Percentiles rank a stretch among this genome's conserved stretches.
phyloP scores from a whole-genome alignment of 495 filamentous ascomycete species.

The Xylaria grammica region DNA sequence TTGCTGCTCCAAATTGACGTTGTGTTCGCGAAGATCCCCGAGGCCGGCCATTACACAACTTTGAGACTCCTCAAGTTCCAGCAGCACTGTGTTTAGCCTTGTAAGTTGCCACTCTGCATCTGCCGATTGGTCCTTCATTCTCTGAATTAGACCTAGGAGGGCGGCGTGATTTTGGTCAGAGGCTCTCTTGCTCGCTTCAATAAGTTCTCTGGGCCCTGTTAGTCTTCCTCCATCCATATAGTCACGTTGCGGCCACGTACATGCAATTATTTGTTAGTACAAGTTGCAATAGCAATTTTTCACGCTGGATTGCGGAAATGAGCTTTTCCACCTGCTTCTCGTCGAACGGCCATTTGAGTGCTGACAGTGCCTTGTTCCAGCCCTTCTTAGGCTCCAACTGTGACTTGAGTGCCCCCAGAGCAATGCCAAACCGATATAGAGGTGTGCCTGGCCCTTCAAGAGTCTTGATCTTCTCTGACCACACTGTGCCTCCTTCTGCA shows the following conservation, averaged over 20 bases:
- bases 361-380: neutral
- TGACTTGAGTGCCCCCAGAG: neutral
- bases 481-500: neutral
- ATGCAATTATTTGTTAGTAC: neutral
- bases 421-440: neutral
- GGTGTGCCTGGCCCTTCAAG: neutral
- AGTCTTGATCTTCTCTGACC: neutral
- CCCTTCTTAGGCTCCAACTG: slow-evolving; percentile 2
- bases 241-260: neutral
- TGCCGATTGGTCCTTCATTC: neutral
- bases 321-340: neutral
- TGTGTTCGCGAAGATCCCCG: neutral
- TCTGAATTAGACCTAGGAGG: neutral
- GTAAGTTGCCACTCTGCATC: neutral
- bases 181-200: neutral
- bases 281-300: slow-evolving; percentile 4
- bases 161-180: neutral
- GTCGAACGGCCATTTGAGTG: slow-evolving; percentile 4
- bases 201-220: neutral
- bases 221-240: neutral
- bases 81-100: neutral
- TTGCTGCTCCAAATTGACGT: neutral
- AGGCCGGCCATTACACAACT: neutral
- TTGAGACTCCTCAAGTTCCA: neutral
- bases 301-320: neutral